A percentile compares a stretch with the other conserved stretches of the same genome.
Evolutionary conservation across 139 green algal species (phyloP).

Genomic region (Haematococcus lacustris): DNA sequence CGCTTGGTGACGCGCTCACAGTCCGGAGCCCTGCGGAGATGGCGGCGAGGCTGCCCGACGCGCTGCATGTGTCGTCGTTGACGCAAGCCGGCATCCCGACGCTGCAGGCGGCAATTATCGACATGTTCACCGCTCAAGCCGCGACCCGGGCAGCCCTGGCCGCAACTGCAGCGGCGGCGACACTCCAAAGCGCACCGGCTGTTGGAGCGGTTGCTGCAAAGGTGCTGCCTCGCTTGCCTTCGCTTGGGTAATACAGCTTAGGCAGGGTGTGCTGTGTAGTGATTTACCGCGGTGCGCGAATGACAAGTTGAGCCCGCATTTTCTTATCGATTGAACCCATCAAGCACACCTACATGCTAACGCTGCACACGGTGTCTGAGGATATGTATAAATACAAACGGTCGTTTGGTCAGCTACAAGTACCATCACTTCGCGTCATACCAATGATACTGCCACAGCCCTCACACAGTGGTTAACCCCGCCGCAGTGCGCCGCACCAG

Average conservation of each 20-base stretch:
- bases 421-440: no score
- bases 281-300: neutral
- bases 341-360: neutral
- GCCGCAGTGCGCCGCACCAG: neutral
- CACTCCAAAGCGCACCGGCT: neutral
- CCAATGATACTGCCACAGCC: no score
- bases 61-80: slow-evolving; percentile 56
- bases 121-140: slow-evolving; percentile 33
- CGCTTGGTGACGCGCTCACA: neutral
- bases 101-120: slow-evolving; percentile 54
- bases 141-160: neutral
- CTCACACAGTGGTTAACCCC: no score
- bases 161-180: neutral
- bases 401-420: no score
- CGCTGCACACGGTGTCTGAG: neutral
- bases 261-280: neutral
- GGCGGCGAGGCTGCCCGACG: slow-evolving; percentile 37
- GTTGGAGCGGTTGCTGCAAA: neutral
- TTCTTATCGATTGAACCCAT: neutral
- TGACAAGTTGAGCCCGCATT: neutral
- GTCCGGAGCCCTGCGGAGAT: slow-evolving; percentile 13
- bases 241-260: neutral
- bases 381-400: no score
- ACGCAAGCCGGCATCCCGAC: slow-evolving; percentile 56
- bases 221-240: neutral